Conservation (phyloP, 2,329 filamentous ascomycete species). For the Neonectria hederae region DNA sequence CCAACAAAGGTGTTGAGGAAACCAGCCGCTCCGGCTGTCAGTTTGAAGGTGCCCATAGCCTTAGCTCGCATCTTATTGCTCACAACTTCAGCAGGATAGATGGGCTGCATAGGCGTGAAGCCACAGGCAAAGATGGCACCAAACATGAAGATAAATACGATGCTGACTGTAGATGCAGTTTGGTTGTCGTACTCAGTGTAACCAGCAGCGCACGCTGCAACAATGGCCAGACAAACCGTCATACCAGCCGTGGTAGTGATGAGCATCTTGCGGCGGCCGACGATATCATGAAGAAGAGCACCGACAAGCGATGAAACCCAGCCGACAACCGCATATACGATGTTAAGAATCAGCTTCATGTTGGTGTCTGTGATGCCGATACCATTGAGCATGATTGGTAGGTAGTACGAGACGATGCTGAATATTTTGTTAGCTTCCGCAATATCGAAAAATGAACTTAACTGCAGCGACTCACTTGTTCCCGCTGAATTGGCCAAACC, state of each 20-base stretch:
- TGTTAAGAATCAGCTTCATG: constrained; percentile 51
- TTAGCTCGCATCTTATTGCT: constrained; percentile 30
- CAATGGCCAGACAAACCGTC: constrained; percentile 48
- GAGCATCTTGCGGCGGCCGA: constrained; percentile 54
- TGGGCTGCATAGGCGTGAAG: constrained; percentile 50
- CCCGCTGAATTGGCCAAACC: constrained; percentile 54
- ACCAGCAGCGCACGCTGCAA: constrained; percentile 49
- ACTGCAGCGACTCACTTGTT: constrained; percentile 39
- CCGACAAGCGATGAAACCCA: constrained; percentile 49
- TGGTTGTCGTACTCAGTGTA: constrained; percentile 46
- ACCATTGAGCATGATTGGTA: constrained; percentile 49
- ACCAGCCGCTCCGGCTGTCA: constrained; percentile 23
- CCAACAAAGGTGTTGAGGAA: constrained; percentile 32
- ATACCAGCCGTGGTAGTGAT: constrained; percentile 49
- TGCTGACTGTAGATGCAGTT: constrained; percentile 46
- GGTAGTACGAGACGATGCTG: constrained; percentile 42
- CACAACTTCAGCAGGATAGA: constrained; percentile 43
- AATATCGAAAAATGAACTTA: background rate
- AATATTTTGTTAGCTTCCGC: background rate
- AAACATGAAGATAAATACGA: constrained; percentile 52
- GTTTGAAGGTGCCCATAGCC: constrained; percentile 25
- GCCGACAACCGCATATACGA: constrained; percentile 50
- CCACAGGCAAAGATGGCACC: constrained; percentile 47
- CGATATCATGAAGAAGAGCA: constrained; percentile 50
- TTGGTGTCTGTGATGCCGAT: constrained; percentile 50